Evolutionary conservation across 352 stramenopile genomes (phyloP).

Genomic region (Phytophthora pini): DNA sequence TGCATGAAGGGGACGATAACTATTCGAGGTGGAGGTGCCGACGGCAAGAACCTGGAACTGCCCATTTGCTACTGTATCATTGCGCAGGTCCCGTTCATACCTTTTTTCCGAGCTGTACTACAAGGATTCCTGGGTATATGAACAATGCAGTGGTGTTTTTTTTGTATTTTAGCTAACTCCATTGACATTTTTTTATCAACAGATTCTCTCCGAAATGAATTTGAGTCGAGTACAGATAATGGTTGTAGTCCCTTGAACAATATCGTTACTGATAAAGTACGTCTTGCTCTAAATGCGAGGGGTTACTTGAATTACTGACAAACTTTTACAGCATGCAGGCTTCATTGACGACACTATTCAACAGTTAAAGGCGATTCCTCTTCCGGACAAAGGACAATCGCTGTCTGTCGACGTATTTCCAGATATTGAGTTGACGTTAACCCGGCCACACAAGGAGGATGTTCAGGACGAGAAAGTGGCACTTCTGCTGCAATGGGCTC

Average conservation of each 20-base stretch:
- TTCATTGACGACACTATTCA: slow-evolving; percentile 43
- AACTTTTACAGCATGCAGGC: slow-evolving; percentile 40
- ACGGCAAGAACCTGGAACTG: slow-evolving; percentile 20
- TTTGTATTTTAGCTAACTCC: no score
- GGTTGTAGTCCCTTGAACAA: slow-evolving; percentile 15
- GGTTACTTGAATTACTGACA: neutral
- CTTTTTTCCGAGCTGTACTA: slow-evolving; percentile 50
- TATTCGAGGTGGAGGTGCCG: slow-evolving; percentile 21
- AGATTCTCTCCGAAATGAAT: slow-evolving; percentile 35
- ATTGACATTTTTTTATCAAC: neutral
- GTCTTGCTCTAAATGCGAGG: neutral
- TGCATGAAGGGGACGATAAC: slow-evolving; percentile 51
- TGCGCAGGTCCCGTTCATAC: slow-evolving; percentile 47
- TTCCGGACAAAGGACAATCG: slow-evolving; percentile 30
- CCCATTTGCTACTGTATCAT: slow-evolving; percentile 64
- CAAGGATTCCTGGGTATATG: slow-evolving; percentile 41
- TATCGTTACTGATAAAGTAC: slow-evolving; percentile 56
- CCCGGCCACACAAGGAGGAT: slow-evolving; percentile 40
- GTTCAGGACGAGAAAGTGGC: slow-evolving; percentile 45
- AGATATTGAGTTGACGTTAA: slow-evolving; percentile 28
- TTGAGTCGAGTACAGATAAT: slow-evolving; percentile 9
- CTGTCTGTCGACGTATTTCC: slow-evolving; percentile 32
- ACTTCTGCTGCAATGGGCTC: slow-evolving; percentile 55
- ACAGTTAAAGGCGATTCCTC: slow-evolving; percentile 23
- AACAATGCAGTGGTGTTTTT: neutral